A percentile compares a stretch with the other conserved stretches of the same genome.
Conservation (phyloP, 169 alveolate species). For the Toxoplasma gondii region DNA sequence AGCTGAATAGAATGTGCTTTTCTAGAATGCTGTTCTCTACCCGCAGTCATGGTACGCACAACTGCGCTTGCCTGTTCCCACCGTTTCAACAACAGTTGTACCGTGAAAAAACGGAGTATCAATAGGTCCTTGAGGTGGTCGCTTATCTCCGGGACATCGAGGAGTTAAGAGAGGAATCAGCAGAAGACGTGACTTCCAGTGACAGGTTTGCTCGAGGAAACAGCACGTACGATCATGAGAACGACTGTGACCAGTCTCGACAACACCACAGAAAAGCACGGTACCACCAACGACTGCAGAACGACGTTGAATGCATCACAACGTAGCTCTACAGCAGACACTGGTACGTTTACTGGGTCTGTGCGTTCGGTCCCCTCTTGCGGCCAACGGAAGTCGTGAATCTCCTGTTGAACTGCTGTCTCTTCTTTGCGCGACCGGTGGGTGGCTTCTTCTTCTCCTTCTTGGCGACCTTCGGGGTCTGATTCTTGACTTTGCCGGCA, state of each 20-base stretch:
- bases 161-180: not conserved
- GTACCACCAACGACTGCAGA: not conserved
- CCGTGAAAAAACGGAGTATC: not conserved
- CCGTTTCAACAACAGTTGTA: not conserved
- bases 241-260: not conserved
- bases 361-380: conserved; percentile 86
- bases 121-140: no score
- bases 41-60: no score
- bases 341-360: conserved; percentile 44
- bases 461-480: conserved; percentile 97
- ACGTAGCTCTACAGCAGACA: not conserved
- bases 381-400: conserved; percentile 87
- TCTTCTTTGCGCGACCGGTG: conserved; percentile 98
- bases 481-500: conserved; percentile 99
- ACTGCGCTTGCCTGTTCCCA: not conserved
- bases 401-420: conserved; percentile 96
- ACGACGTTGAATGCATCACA: no score
- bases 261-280: not conserved
- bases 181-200: not conserved
- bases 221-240: not conserved
- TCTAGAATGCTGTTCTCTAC: no score
- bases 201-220: not conserved
- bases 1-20: no score
- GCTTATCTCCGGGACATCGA: not conserved
- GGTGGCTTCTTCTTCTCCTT: conserved; percentile 94